Conservation (phyloP, 805 yeast genomes). For the Allodekkera sacchari region DNA sequence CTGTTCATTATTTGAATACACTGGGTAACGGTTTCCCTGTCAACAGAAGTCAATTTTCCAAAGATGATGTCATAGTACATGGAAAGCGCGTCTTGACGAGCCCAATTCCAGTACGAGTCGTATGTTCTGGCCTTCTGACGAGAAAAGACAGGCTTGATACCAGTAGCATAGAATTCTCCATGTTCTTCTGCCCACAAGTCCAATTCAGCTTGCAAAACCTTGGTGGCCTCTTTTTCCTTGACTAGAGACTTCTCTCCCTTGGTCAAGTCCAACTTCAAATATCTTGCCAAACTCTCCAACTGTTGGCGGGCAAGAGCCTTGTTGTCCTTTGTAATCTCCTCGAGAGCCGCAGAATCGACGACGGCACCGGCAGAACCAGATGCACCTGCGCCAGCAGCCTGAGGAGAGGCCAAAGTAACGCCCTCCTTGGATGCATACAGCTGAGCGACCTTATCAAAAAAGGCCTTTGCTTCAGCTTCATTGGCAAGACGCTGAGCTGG, state of each 20-base stretch:
- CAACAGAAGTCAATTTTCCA: constrained; percentile 84
- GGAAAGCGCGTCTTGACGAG: constrained; percentile 90
- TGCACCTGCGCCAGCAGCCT: constrained; percentile 43
- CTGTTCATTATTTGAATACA: constrained; percentile 98
- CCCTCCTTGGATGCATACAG: constrained; percentile 84
- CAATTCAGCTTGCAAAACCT: constrained; percentile 76
- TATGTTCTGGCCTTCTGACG: constrained; percentile 90
- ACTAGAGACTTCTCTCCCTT: constrained; percentile 82
- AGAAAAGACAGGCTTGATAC: constrained; percentile 85
- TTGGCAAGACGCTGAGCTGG: constrained; percentile 82
- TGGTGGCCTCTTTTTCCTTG: constrained; percentile 79
- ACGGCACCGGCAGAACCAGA: constrained; percentile 76
- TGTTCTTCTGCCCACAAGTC: constrained; percentile 86
- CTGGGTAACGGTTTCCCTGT: constrained; percentile 92
- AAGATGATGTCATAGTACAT: constrained; percentile 95
- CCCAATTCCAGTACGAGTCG: constrained; percentile 99
- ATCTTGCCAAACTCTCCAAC: constrained; percentile 89
- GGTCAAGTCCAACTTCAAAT: constrained; percentile 85
- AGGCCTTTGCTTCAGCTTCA: constrained; percentile 86
- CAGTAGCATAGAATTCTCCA: constrained; percentile 90
- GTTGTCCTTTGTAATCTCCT: constrained; percentile 65
- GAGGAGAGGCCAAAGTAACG: constrained; percentile 60
- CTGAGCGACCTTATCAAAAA: constrained; percentile 72
- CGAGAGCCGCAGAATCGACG: constrained; percentile 93
- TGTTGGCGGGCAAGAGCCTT: constrained; percentile 67